These are phyloP conservation scores for Hypomyces perniciosus DNA, from an alignment of 2,329 filamentous ascomycete genomes.

Conservation along the genomic window DNA sequence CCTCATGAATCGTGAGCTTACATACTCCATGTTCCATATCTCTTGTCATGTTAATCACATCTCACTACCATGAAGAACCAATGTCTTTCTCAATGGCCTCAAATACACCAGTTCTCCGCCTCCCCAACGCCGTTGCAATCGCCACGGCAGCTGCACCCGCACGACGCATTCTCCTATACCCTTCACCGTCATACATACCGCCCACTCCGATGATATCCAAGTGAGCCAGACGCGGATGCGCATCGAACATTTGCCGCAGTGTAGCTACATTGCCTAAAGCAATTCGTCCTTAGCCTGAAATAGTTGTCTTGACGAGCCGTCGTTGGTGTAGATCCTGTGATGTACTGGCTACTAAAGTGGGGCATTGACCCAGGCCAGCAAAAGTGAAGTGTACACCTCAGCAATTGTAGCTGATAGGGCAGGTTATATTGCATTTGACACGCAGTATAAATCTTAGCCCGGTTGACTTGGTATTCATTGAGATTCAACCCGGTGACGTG, in stretches of 20 bases:
- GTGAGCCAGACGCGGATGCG: conserved; percentile 38
- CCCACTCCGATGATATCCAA: conserved; percentile 66
- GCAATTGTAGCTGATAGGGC: no score
- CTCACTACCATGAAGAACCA: conserved; percentile 15
- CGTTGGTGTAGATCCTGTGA: no score
- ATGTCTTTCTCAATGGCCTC: conserved; percentile 43
- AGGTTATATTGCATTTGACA: no score
- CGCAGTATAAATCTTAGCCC: conserved; percentile 76
- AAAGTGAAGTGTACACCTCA: no score
- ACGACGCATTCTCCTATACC: conserved; percentile 58
- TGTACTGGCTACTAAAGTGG: no score
- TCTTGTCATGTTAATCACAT: neutral
- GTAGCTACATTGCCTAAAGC: conserved; percentile 68
- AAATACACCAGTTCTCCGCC: conserved; percentile 58
- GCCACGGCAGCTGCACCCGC: conserved; percentile 63
- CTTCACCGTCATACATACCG: conserved; percentile 59
- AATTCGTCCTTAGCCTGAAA: conserved; percentile 25
- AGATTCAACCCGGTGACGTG: conserved; percentile 94
- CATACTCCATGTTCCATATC: no score
- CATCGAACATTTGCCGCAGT: conserved; percentile 54
- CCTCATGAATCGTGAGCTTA: no score
- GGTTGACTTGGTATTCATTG: conserved; percentile 98
- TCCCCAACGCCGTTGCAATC: conserved; percentile 63
- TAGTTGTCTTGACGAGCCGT: no score
- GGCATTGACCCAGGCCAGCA: no score